Evolutionary conservation across 345 rosid genomes (phyloP).

Genomic region (Gossypium sturtianum): DNA sequence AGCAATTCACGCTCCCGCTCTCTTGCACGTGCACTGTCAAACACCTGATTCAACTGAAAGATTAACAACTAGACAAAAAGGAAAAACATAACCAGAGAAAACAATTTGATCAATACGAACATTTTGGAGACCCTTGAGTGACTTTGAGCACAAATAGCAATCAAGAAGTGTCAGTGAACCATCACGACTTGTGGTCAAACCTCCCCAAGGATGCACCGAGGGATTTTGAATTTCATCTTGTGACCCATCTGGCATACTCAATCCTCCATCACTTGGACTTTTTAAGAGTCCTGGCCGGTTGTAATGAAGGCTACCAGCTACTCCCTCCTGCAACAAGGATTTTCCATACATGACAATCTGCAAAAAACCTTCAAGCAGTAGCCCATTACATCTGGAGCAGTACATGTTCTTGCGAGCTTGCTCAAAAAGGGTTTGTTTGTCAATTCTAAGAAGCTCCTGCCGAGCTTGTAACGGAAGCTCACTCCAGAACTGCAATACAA

Average conservation of each 20-base stretch:
- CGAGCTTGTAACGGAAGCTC: conserved; percentile 56
- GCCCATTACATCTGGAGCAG: conserved; percentile 93
- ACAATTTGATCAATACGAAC: conserved; percentile 38
- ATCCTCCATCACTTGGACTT: conserved; percentile 34
- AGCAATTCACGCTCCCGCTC: conserved; percentile 89
- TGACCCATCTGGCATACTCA: conserved; percentile 30
- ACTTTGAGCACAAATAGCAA: conserved; percentile 64
- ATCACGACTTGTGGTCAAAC: conserved; percentile 71
- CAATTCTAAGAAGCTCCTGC: conserved; percentile 69
- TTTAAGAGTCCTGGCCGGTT: conserved; percentile 32
- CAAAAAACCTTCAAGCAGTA: conserved; percentile 75
- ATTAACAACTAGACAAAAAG: conserved; percentile 29
- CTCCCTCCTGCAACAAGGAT: conserved; percentile 60
- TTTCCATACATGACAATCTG: conserved; percentile 78
- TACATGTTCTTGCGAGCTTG: conserved; percentile 97
- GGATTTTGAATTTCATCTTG: conserved; percentile 70
- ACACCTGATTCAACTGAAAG: conserved; percentile 53
- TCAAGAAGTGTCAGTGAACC: conserved; percentile 76
- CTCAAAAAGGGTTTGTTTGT: conserved; percentile 82
- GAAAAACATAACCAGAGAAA: not conserved
- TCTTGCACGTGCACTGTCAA: conserved; percentile 87
- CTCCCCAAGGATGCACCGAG: conserved; percentile 90
- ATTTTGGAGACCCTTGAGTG: conserved; percentile 65
- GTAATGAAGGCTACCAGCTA: conserved; percentile 32
- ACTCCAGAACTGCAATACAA: conserved; percentile 69